These are phyloP conservation scores for Nematocida sp. DNA, from an alignment of 371 early-diverging fungal genomes.

Conservation along the genomic window DNA sequence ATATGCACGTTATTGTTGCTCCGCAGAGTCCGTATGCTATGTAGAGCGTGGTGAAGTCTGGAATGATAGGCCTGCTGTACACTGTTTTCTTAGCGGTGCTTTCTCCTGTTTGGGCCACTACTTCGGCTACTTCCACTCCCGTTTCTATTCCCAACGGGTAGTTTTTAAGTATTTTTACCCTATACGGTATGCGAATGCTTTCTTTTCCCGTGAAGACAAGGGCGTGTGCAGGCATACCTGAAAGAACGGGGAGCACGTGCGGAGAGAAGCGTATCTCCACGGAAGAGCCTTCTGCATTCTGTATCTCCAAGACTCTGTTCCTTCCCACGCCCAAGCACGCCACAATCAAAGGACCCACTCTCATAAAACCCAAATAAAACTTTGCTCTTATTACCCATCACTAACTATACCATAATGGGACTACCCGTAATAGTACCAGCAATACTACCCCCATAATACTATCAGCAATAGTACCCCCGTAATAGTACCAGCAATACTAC, in stretches of 20 bases:
- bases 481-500: no score
- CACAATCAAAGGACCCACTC: neutral
- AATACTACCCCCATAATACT: no score
- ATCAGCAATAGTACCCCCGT: no score
- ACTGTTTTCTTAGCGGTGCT: neutral
- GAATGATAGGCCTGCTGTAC: slow-evolving; percentile 26
- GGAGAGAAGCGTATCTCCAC: slow-evolving; percentile 1
- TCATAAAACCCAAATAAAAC: slow-evolving; percentile 8
- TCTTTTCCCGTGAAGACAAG: neutral
- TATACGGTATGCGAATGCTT: neutral
- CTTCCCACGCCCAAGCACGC: slow-evolving; percentile 5
- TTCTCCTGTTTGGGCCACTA: neutral
- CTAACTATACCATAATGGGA: no score
- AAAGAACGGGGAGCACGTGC: slow-evolving; percentile 31
- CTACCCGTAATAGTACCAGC: no score
- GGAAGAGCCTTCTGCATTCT: neutral
- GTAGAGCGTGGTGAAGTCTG: slow-evolving; percentile 48
- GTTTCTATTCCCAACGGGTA: slow-evolving; percentile 17
- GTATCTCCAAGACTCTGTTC: neutral
- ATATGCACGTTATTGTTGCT: slow-evolving; percentile 9
- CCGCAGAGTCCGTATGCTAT: slow-evolving; percentile 43
- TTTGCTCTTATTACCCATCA: no score
- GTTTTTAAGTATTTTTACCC: slow-evolving; percentile 1
- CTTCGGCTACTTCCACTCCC: neutral
- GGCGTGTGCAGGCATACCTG: neutral